Conservation (phyloP, 2,329 filamentous ascomycete species). For the Knufia fluminis region DNA sequence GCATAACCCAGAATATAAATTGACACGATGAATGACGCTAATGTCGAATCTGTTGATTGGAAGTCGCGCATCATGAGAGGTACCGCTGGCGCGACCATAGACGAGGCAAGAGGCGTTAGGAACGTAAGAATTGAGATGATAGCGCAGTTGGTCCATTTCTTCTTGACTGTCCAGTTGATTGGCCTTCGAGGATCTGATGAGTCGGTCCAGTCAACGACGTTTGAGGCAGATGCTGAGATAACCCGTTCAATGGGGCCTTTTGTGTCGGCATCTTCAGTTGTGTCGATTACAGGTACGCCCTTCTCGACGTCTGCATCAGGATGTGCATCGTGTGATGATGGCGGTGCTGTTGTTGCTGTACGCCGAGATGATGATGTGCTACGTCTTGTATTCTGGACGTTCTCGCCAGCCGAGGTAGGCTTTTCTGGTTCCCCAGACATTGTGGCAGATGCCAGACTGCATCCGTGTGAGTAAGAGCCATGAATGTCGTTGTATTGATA, state of each 20-base stretch:
- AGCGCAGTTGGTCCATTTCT: constrained; percentile 33
- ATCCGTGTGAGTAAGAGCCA: background rate
- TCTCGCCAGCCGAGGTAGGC: constrained; percentile 1
- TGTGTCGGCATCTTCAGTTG: constrained; percentile 15
- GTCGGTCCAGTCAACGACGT: constrained; percentile 51
- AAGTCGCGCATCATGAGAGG: constrained; percentile 38
- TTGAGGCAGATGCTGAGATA: background rate
- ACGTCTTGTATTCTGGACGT: constrained; percentile 4
- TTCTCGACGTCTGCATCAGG: constrained; percentile 10
- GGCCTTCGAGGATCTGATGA: constrained; percentile 50
- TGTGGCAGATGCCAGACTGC: background rate
- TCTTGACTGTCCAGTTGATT: constrained; percentile 46
- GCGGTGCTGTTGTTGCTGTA: background rate
- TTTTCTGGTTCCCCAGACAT: background rate
- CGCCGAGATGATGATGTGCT: background rate
- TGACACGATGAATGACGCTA: constrained; percentile 46
- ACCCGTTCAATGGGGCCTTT: background rate
- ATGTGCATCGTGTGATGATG: background rate
- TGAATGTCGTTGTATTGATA: no score
- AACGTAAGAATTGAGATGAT: constrained; percentile 19
- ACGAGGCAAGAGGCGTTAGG: constrained; percentile 27
- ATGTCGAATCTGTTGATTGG: constrained; percentile 31
- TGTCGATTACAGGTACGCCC: constrained; percentile 16
- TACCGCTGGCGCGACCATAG: constrained; percentile 37
- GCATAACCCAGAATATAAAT: constrained; percentile 51